Conservation (phyloP, 2,329 filamentous ascomycete species). For the Penicillium thymicola region DNA sequence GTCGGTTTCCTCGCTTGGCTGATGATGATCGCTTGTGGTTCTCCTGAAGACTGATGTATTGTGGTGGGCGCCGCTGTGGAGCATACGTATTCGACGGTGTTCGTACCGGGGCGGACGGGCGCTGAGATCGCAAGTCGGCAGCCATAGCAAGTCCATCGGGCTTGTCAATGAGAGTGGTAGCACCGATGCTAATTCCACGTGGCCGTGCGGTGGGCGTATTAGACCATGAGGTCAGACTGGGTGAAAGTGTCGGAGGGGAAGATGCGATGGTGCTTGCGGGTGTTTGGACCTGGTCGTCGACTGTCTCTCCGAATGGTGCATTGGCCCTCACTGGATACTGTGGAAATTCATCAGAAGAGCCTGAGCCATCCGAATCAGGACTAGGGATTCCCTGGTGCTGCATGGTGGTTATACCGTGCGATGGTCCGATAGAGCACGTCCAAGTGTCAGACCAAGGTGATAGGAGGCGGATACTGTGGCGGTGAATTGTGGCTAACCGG, state of each 20-base stretch:
- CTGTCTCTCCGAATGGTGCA: slow-evolving; percentile 32
- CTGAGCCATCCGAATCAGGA: slow-evolving; percentile 42
- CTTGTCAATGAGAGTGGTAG: slow-evolving; percentile 43
- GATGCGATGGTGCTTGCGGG: slow-evolving; percentile 33
- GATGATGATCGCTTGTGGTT: slow-evolving; percentile 57
- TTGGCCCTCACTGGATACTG: slow-evolving; percentile 31
- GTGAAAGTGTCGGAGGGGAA: slow-evolving; percentile 30
- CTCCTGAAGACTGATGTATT: slow-evolving; percentile 46
- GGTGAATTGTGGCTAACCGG: slow-evolving; percentile 8
- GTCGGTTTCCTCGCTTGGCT: slow-evolving; percentile 50
- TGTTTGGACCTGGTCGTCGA: slow-evolving; percentile 31
- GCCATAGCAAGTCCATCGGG: slow-evolving; percentile 29
- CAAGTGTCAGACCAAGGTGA: slow-evolving; percentile 14
- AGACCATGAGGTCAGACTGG: slow-evolving; percentile 36
- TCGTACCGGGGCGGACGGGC: slow-evolving; percentile 65
- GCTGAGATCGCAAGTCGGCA: slow-evolving; percentile 53
- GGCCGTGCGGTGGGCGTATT: slow-evolving; percentile 37
- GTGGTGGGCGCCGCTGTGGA: slow-evolving; percentile 54
- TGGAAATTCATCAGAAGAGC: slow-evolving; percentile 42
- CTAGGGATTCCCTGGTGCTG: slow-evolving; percentile 43
- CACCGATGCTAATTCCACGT: slow-evolving; percentile 44
- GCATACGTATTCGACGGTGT: slow-evolving; percentile 80
- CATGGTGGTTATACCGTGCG: slow-evolving; percentile 33
- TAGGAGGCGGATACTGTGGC: slow-evolving; percentile 25
- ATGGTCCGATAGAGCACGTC: slow-evolving; percentile 13